phyloP scores from a whole-genome alignment of 2,329 filamentous ascomycete species.

The Penicillium expansum region DNA sequence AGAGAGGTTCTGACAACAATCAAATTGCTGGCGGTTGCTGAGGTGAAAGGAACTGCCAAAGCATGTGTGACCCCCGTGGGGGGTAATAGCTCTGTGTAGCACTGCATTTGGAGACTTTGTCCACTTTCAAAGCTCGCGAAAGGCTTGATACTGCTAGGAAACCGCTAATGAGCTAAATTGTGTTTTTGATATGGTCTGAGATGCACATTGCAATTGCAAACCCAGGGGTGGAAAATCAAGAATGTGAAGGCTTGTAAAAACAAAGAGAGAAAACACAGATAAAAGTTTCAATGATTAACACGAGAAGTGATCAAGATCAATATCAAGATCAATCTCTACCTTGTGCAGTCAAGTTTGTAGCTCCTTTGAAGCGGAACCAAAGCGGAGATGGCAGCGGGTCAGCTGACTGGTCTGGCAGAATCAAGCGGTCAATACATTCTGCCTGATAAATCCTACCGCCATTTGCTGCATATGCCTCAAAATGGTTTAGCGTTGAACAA shows the following conservation, averaged over 20 bases:
- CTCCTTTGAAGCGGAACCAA: conserved; percentile 7
- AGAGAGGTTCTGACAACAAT: conserved; percentile 89
- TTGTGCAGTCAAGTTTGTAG: conserved; percentile 5
- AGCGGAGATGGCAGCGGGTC: not conserved
- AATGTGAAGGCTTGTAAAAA: not conserved
- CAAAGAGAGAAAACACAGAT: not conserved
- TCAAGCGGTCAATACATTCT: not conserved
- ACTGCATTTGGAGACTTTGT: conserved; percentile 67
- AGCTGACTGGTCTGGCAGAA: conserved; percentile 7
- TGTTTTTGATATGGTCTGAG: not conserved
- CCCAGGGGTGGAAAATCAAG: not conserved
- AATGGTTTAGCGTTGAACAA: conserved; percentile 1
- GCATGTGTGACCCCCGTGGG: conserved; percentile 93
- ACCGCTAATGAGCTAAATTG: conserved; percentile 11
- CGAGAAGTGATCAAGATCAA: not conserved
- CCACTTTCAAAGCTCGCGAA: not conserved
- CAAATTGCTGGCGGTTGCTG: conserved; percentile 74
- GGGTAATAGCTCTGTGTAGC: conserved; percentile 92
- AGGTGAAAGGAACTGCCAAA: conserved; percentile 72
- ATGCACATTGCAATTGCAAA: conserved; percentile 16
- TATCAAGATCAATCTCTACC: not conserved
- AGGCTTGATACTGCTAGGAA: conserved; percentile 3
- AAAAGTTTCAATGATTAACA: too few relatives aligned
- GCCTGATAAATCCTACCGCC: not conserved
- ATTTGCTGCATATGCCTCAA: not conserved